Conservation (phyloP, 495 filamentous ascomycete species). For the Penicillium angulare region DNA sequence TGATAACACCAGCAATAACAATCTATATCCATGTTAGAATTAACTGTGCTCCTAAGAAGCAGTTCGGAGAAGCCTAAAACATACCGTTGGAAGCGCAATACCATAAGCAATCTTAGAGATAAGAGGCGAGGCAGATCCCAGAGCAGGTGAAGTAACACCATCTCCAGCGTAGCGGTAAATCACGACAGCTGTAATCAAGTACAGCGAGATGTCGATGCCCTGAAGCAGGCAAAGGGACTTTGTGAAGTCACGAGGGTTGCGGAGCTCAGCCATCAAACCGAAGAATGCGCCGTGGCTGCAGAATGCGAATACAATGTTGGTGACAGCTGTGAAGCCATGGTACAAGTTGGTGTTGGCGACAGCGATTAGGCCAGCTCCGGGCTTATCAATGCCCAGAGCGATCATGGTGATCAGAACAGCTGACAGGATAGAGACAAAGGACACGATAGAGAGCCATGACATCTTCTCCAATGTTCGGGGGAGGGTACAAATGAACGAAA, state of each 20-base stretch:
- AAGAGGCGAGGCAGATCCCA: constrained; percentile 61
- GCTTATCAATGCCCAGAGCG: constrained; percentile 47
- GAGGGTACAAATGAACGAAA: constrained; percentile 64
- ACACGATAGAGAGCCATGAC: constrained; percentile 63
- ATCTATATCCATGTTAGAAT: constrained; percentile 34
- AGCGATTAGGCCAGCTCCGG: background rate
- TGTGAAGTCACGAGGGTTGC: constrained; percentile 62
- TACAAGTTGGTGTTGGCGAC: constrained; percentile 17
- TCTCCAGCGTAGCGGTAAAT: constrained; percentile 72
- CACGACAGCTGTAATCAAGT: constrained; percentile 48
- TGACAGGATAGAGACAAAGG: constrained; percentile 54
- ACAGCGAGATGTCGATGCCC: constrained; percentile 62
- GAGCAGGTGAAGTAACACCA: constrained; percentile 66
- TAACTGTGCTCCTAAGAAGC: too few relatives aligned
- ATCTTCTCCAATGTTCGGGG: constrained; percentile 65
- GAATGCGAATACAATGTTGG: constrained; percentile 33
- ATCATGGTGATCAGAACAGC: constrained; percentile 70
- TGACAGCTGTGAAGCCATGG: constrained; percentile 42
- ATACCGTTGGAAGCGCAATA: constrained; percentile 68
- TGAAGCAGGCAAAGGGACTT: constrained; percentile 67
- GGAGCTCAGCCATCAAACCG: constrained; percentile 73
- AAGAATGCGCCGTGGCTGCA: constrained; percentile 70
- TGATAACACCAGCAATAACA: constrained; percentile 62
- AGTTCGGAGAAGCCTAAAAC: constrained; percentile 4
- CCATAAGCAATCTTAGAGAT: constrained; percentile 74